Evolutionary conservation across 2,329 filamentous ascomycete genomes (phyloP).

Genomic region (Scytalidium lignicola): DNA sequence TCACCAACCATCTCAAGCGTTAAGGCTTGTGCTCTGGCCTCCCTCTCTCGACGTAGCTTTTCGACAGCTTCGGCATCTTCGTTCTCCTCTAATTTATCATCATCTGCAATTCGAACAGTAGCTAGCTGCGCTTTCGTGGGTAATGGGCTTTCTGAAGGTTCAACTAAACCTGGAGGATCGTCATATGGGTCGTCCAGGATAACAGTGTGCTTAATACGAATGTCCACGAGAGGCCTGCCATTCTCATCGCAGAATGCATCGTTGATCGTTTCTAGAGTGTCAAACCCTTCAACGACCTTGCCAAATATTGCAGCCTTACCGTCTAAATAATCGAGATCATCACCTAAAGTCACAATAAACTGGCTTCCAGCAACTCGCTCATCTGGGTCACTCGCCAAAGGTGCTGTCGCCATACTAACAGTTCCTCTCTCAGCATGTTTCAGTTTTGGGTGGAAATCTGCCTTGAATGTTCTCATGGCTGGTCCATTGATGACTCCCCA

Average conservation of each 20-base stretch:
- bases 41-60: constrained; percentile 74
- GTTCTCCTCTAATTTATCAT: constrained; percentile 74
- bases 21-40: constrained; percentile 88
- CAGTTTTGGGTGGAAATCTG: constrained; percentile 80
- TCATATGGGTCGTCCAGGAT: constrained; percentile 88
- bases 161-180: constrained; percentile 71
- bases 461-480: constrained; percentile 70
- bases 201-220: constrained; percentile 88
- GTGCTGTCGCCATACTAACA: constrained; percentile 95
- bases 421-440: constrained; percentile 87
- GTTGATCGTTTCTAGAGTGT: constrained; percentile 90
- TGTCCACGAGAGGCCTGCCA: constrained; percentile 86
- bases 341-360: constrained; percentile 87
- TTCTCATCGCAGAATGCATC: constrained; percentile 79
- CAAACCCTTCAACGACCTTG: constrained; percentile 92
- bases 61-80: constrained; percentile 74
- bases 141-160: constrained; percentile 73
- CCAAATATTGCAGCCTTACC: constrained; percentile 94
- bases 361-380: constrained; percentile 81
- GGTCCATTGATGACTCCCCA: constrained; percentile 76
- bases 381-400: constrained; percentile 70
- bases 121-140: constrained; percentile 82
- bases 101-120: constrained; percentile 86
- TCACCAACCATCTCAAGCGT: constrained; percentile 98
- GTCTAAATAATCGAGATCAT: constrained; percentile 85